Base-by-base conservation (phyloP, 129 eudicot species). In the Artemisia argyi region DNA sequence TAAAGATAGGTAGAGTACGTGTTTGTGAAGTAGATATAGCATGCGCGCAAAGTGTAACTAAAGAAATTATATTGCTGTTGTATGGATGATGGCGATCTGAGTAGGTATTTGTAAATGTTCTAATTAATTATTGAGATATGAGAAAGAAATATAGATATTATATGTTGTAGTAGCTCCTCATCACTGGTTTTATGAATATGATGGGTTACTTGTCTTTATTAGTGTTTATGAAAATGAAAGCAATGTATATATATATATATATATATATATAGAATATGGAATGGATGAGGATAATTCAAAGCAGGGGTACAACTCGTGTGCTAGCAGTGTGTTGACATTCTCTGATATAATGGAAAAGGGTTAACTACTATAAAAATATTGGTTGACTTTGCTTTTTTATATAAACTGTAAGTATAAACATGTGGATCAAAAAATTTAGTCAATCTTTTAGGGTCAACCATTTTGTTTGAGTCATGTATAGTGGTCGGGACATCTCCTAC, bases 311-410 rank as follows among this genome's bases (percentile, higher is more conserved):
- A 28, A 52, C 39, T 77, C 81, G 81, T 73, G 81, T 77, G 17
- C 5, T 77, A 69, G 51, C 81, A 77, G 81, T 77, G 81, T 75
- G 79, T 75, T 53, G 73, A 65, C 55, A 54, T 75, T 65, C 4
- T 26, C 17, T 17, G 2, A 15, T 24, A 15, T 72, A 44, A 58
- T 59, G 20, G 4, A 71, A 47, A 6, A 11, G 50, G 48, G 28
- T 32, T 50, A 50, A 8, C 51, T 11, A 35, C 49, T 74, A 66
- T 24, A 14, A 16, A 61, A 7, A 35, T n/a, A n/a, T 22, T 57
- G 32, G 76, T 35, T 72, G 79, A 52, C 55, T 61, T 65, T 58
- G 16, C 13, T 55, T 57, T 26, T 47, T n/a, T 56, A 11, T 28
- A 12, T 42, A 19, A 56, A 13, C 28, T 47, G 32, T 11, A 22